phyloP scores from a whole-genome alignment of 352 stramenopile species.

The Phytopythium ostracodes region DNA sequence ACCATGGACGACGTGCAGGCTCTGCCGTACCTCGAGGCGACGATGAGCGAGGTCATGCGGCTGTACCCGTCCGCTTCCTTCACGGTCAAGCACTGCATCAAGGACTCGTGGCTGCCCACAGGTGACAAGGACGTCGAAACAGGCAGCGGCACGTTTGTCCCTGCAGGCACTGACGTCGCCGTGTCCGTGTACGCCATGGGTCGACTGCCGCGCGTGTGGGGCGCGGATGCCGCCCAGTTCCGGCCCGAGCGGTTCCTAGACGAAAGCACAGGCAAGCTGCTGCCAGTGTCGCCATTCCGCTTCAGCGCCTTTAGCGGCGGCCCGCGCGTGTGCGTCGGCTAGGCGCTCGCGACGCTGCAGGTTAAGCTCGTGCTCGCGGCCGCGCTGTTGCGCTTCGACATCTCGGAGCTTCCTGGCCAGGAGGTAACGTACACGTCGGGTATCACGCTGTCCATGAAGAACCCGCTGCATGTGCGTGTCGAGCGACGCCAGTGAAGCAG shows the following conservation, averaged over 20 bases:
- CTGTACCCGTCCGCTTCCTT: conserved; percentile 43
- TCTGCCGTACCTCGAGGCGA: conserved; percentile 53
- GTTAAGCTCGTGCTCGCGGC: conserved; percentile 63
- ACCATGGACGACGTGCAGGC: conserved; percentile 44
- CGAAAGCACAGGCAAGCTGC: conserved; percentile 17
- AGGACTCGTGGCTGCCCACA: conserved; percentile 38
- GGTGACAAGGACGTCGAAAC: not conserved
- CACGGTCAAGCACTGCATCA: conserved; percentile 36
- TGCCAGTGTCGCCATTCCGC: conserved; percentile 22
- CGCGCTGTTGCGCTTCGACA: conserved; percentile 34
- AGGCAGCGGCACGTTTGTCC: conserved; percentile 18
- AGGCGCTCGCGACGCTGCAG: conserved; percentile 44
- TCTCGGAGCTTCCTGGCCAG: conserved; percentile 44
- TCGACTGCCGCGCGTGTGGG: conserved; percentile 42
- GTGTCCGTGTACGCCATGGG: conserved; percentile 39
- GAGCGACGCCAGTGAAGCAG: not conserved
- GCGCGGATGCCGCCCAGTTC: conserved; percentile 32
- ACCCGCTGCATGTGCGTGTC: conserved; percentile 20
- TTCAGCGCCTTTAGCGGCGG: conserved; percentile 38
- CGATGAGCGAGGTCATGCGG: conserved; percentile 54
- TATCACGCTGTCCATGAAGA: conserved; percentile 49
- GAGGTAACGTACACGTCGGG: conserved; percentile 65
- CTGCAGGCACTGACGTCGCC: conserved; percentile 23
- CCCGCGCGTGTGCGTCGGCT: conserved; percentile 34
- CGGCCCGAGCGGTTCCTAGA: conserved; percentile 47